phyloP scores from a whole-genome alignment of 1,284 basidiomycete species.

The Ganoderma multipileum region DNA sequence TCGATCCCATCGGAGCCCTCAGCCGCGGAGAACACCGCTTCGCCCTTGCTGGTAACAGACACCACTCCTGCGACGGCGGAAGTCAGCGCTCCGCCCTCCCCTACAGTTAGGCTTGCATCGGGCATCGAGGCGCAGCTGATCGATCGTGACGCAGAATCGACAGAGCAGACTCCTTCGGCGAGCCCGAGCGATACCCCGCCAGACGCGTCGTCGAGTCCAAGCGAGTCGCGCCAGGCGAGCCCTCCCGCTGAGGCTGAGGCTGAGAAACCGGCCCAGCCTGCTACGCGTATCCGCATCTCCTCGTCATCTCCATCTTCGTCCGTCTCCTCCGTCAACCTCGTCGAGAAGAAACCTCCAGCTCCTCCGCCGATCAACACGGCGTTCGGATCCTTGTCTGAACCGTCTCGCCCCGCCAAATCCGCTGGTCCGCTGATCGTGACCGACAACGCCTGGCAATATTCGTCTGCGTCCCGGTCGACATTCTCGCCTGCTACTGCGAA shows the following conservation, averaged over 20 bases:
- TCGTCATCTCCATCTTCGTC: neutral
- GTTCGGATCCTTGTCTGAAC: neutral
- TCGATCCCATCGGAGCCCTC: neutral
- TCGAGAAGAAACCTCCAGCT: neutral
- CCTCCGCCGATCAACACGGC: neutral
- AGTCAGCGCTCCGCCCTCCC: conserved; percentile 2
- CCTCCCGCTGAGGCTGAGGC: neutral
- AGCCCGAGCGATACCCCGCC: neutral
- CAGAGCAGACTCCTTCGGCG: neutral
- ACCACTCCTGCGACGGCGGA: neutral
- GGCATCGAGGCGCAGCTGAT: conserved; percentile 7
- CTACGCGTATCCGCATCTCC: neutral
- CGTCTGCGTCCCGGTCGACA: neutral
- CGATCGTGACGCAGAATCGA: neutral
- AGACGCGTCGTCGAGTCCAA: neutral
- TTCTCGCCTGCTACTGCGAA: neutral
- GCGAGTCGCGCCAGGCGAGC: neutral
- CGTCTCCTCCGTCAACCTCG: neutral
- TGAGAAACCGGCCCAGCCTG: no score
- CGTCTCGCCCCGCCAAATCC: neutral
- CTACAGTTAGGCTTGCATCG: conserved; percentile 3
- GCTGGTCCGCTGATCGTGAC: neutral
- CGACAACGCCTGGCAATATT: neutral
- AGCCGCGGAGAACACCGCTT: neutral
- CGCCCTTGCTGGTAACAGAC: neutral